These are phyloP conservation scores for Yueomyces sp. DNA, from an alignment of 805 yeast species.

Conservation along the genomic window DNA sequence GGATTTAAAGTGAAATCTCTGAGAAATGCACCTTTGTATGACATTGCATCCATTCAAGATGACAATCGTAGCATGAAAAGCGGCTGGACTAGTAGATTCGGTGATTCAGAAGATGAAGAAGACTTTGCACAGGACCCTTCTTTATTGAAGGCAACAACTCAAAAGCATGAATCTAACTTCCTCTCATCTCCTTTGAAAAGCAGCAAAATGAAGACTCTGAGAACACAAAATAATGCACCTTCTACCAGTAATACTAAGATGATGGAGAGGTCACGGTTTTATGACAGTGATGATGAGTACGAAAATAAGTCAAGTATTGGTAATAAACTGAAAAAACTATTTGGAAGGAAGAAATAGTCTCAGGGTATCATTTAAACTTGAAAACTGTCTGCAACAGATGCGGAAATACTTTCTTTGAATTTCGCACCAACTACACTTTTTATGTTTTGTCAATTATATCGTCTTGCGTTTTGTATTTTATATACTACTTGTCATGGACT, in stretches of 20 bases:
- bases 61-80: not conserved
- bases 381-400: no score
- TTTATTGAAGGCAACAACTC: no score
- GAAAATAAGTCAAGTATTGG: constrained; percentile 12
- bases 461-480: no score
- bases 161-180: no score
- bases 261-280: constrained; percentile 29
- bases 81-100: constrained; percentile 34
- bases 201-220: no score
- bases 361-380: no score
- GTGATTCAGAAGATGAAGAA: constrained; percentile 51
- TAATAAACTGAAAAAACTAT: constrained; percentile 28
- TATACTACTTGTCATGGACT: no score
- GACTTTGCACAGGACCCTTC: constrained; percentile 15
- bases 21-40: not conserved
- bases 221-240: no score
- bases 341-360: constrained; percentile 24
- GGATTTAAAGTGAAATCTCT: not conserved
- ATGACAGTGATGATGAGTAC: not conserved
- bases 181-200: no score
- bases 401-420: no score
- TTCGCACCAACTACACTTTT: no score
- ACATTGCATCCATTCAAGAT: not conserved
- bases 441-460: no score
- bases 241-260: constrained; percentile 23